Percentiles rank a stretch among this genome's conserved stretches.
Conservation (phyloP, 208 protist species). For the Crithidia fasciculata region DNA sequence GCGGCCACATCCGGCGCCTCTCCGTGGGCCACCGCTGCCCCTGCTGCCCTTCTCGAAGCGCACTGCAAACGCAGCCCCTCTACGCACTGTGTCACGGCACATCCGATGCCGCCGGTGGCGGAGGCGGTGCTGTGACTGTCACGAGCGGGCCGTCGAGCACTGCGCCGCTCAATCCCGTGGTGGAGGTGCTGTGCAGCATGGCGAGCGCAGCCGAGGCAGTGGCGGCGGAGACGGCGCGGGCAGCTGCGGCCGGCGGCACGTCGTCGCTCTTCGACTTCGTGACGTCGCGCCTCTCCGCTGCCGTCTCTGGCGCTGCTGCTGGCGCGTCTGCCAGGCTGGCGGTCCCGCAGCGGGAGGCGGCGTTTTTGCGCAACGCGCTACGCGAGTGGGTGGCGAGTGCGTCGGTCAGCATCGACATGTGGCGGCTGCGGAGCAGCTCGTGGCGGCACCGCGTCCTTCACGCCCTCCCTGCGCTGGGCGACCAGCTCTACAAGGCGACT, state of each 20-base stretch:
- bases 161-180: constrained; percentile 1
- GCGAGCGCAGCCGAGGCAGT: constrained; percentile 40
- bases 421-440: constrained; percentile 31
- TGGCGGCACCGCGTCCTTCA: constrained; percentile 51
- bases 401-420: constrained; percentile 11
- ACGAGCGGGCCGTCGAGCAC: background rate
- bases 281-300: constrained; percentile 18
- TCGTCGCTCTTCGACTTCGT: constrained; percentile 41
- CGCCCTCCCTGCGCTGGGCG: constrained; percentile 40
- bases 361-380: constrained; percentile 22
- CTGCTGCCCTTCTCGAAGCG: constrained; percentile 16
- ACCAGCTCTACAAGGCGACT: constrained; percentile 34
- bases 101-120: background rate
- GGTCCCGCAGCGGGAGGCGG: constrained; percentile 36
- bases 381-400: constrained; percentile 17
- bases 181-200: constrained; percentile 33
- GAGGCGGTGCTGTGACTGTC: no score
- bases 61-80: constrained; percentile 29
- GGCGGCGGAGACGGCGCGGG: background rate
- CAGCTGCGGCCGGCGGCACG: background rate
- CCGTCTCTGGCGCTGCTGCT: background rate
- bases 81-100: constrained; percentile 3
- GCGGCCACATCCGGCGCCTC: no score
- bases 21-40: constrained; percentile 15
- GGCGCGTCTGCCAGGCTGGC: constrained; percentile 13